Conservation (phyloP, 2,329 filamentous ascomycete species). For the Cladosporium cucumerinum region DNA sequence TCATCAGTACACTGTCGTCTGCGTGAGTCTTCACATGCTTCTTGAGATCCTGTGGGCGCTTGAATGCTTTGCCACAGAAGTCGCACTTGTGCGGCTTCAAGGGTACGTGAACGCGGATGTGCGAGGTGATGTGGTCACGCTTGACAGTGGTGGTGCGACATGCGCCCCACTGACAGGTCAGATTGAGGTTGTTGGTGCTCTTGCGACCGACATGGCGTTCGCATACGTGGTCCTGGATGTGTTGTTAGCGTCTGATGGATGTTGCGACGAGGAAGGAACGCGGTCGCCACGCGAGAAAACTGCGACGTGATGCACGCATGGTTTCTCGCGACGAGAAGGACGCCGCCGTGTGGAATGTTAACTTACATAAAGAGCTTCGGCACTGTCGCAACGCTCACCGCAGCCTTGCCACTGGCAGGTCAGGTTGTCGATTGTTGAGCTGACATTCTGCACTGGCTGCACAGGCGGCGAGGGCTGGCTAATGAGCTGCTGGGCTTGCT, state of each 20-base stretch:
- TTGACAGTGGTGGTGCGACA: slow-evolving; percentile 97
- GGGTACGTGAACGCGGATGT: slow-evolving; percentile 97
- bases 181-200: slow-evolving; percentile 96
- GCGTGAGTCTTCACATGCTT: slow-evolving; percentile 99
- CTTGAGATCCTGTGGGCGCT: slow-evolving; percentile 97
- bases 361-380: slow-evolving; percentile 62
- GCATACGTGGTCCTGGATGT: slow-evolving; percentile 84
- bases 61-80: slow-evolving; percentile 98
- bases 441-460: slow-evolving; percentile 29
- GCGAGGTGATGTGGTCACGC: slow-evolving; percentile 97
- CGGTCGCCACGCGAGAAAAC: background rate
- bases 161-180: slow-evolving; percentile 95
- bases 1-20: slow-evolving; percentile 78
- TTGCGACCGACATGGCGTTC: slow-evolving; percentile 98
- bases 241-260: slow-evolving; percentile 14
- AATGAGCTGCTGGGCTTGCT: slow-evolving; percentile 25
- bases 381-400: slow-evolving; percentile 55
- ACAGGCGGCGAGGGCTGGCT: slow-evolving; percentile 28
- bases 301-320: background rate
- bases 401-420: slow-evolving; percentile 63
- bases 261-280: background rate
- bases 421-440: slow-evolving; percentile 43
- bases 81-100: slow-evolving; percentile 99
- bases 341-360: background rate
- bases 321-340: background rate